A percentile compares a stretch with the other conserved stretches of the same genome.
Evolutionary conservation across 2,329 filamentous ascomycete species (phyloP).

Genomic region (Penicillium nordicum): DNA sequence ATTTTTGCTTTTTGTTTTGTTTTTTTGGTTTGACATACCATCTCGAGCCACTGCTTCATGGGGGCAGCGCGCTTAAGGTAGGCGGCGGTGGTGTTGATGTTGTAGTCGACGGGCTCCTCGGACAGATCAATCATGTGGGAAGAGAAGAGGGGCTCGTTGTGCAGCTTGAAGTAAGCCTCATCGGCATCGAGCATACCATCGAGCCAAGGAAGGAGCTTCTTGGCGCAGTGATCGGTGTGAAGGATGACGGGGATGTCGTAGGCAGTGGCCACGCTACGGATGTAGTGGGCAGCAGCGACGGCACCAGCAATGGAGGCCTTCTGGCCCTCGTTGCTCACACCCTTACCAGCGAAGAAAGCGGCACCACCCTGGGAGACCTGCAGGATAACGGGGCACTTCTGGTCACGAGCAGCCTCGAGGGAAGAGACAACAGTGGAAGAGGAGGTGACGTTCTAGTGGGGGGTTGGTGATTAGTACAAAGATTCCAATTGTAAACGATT

Average conservation of each 20-base stretch:
- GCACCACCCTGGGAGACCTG: conserved; percentile 92
- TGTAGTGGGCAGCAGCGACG: conserved; percentile 88
- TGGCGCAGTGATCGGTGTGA: conserved; percentile 98
- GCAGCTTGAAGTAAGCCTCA: conserved; percentile 89
- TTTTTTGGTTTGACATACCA: conserved; percentile 55
- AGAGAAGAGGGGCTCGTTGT: conserved; percentile 89
- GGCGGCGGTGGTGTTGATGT: conserved; percentile 85
- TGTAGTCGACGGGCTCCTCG: conserved; percentile 84
- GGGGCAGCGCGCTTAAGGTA: conserved; percentile 93
- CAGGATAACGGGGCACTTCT: conserved; percentile 86
- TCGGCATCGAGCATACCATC: conserved; percentile 94
- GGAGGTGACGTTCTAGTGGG: conserved; percentile 75
- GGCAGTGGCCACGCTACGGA: conserved; percentile 77
- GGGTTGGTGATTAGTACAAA: background rate
- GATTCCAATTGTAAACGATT: background rate
- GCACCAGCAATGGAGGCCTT: conserved; percentile 83
- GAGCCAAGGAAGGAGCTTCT: conserved; percentile 98
- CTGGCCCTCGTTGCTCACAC: conserved; percentile 78
- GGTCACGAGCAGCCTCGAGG: conserved; percentile 91
- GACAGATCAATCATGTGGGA: conserved; percentile 98
- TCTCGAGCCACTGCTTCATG: conserved; percentile 99
- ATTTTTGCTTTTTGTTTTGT: no score
- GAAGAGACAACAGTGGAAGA: conserved; percentile 81
- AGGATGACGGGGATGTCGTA: conserved; percentile 91
- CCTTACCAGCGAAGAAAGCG: conserved; percentile 90